Base-by-base conservation (phyloP, 2,329 filamentous ascomycete species). In the Leptoxyphium fumago region DNA sequence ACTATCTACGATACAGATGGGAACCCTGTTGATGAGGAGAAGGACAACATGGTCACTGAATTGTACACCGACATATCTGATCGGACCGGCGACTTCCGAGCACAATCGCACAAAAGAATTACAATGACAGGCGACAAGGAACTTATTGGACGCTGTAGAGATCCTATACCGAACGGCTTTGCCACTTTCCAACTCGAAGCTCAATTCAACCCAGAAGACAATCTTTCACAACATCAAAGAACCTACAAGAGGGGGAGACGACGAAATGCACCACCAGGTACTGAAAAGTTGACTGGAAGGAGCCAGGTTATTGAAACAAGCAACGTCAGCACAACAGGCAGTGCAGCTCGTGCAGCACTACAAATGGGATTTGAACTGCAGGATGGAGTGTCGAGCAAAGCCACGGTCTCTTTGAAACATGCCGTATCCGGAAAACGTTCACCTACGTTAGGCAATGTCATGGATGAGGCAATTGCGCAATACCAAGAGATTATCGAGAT, bases 41-140 rank as follows among this genome's bases (percentile, higher is more conserved):
- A 83, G 51, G 91, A 98, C 61, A 75, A 79, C 44, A 74, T 88
- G 55, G 85, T 91, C 29, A 89, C 96, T 60, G 86, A 83, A 51
- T 73, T 98, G 2, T 96, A 93, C 69, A 95, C 96, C 53, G 87
- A 96, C 60, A 84, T 94, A 39, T 72, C 96, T 17, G 89, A 96
- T 58, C 79, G 91, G 43, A 86, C 91, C 38, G 91, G 88, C 59
- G 78, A 84, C 51, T 96, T 86, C 67, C 88, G 94, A 55, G 83
- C 85, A 59, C 89, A 88, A 60, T 67, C 77, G 18, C 72, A 77
- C 29, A 72, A 78, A 7, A 72, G 76, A 7, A 78, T 82, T 50
- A 79, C 82, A 17, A 78, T 93, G 13, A 79, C 88, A 58, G 91
- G 89, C 11, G 84, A 94, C 54, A 79, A 79, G 51, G 81, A 83